Percentiles rank a stretch among this genome's conserved stretches.
phyloP scores from a whole-genome alignment of 768 basidiomycete species.

The Tremella yokohamensis region DNA sequence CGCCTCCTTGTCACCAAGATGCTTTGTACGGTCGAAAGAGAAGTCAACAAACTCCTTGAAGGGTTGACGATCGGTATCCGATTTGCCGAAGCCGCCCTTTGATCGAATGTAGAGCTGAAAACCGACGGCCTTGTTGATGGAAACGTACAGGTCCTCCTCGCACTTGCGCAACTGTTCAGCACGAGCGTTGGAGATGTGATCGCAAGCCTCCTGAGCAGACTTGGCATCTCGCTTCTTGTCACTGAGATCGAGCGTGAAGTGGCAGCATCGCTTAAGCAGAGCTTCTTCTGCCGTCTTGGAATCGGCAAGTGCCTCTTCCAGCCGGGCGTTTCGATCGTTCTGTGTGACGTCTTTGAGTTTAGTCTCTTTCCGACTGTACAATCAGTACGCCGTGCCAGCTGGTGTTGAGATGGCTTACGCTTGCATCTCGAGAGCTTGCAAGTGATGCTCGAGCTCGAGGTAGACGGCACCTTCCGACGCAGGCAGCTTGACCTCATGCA shows the following conservation, averaged over 20 bases:
- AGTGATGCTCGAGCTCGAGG: constrained; percentile 86
- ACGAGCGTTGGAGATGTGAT: constrained; percentile 81
- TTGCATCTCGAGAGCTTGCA: constrained; percentile 83
- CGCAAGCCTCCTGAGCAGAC: constrained; percentile 86
- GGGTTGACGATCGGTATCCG: constrained; percentile 72
- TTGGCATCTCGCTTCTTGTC: constrained; percentile 49
- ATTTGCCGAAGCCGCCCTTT: constrained; percentile 68
- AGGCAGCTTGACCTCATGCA: constrained; percentile 67
- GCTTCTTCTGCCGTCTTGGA: constrained; percentile 79
- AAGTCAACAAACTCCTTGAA: constrained; percentile 49
- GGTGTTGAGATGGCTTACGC: constrained; percentile 26
- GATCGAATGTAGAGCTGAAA: constrained; percentile 58
- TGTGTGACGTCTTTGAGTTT: constrained; percentile 43
- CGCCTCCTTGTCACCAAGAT: constrained; percentile 41
- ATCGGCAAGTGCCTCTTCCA: constrained; percentile 80
- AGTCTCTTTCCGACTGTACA: constrained; percentile 38
- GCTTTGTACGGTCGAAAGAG: constrained; percentile 24
- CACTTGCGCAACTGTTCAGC: constrained; percentile 74
- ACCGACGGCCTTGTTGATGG: constrained; percentile 64
- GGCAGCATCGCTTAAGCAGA: constrained; percentile 88
- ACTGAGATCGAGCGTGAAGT: constrained; percentile 57
- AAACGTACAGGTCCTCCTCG: constrained; percentile 65
- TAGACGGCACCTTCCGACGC: constrained; percentile 94
- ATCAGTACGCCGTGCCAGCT: constrained; percentile 55
- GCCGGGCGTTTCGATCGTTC: constrained; percentile 75